Evolutionary conservation across 331 rosid species (phyloP), one percentile per base, ranked within the genome.

Genomic region (Quercus lobata): DNA sequence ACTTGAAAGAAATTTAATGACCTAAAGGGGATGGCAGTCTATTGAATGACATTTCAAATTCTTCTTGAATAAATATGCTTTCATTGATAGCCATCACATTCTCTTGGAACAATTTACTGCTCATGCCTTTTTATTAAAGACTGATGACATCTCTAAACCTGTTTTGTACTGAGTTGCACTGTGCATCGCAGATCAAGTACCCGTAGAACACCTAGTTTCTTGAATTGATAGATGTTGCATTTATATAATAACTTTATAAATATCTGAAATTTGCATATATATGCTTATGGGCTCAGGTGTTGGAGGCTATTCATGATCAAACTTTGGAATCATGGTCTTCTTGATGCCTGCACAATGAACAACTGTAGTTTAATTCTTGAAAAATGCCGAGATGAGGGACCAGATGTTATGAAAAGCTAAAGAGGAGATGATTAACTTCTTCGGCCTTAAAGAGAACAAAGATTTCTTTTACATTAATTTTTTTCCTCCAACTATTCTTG

Each of bases 271-370:
- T 62, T 34, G 44, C 46, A 57, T 73, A 69, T 55, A 65, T 76
- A 82, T 83, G 76, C 75, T 57, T 58, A 55, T 76, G 78, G 55
- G 81, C 77, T 71, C 87, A 94, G 98, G 98, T 92, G 98, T 89
- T 94, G 98, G 98, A 92, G 96, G 82, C 70, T 94, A 77, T 94
- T 92, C 85, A 89, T 94, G 97, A 85, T 94, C 83, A 94, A 94
- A 86, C 98, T 94, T 78, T 90, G 96, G 96, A 94, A 94, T 89
- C 98, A 94, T 57, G 98, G 98, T 41, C 94, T 94, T 72, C 93
- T 94, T 76, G 98, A 92, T 89, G 96, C 92, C 5, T 19, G 88
- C 76, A 76, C 92, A 32, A 86, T 94, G 96, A 89, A 94, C 85
- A 88, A 73, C 85, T 94, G 97, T 69, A 92, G 75, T 77, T 52